Percentiles rank a stretch among this genome's conserved stretches.
These are phyloP conservation scores for Diaporthe batatas DNA, from an alignment of 2,329 filamentous ascomycete genomes.

Conservation along the genomic window DNA sequence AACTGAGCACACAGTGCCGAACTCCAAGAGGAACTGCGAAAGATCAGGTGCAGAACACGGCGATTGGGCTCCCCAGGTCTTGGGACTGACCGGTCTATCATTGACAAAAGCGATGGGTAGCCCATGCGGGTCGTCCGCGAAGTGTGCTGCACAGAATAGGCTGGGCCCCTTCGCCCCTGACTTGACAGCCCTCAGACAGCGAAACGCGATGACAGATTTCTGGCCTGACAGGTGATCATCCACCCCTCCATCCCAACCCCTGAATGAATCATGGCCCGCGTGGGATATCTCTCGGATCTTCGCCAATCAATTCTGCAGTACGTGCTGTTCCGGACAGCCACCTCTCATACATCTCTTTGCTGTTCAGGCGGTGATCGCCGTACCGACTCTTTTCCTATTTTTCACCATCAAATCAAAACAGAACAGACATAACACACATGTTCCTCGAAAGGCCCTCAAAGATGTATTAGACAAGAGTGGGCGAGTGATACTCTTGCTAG, in stretches of 20 bases:
- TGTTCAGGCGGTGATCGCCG: conserved; percentile 4
- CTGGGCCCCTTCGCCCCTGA: conserved; percentile 17
- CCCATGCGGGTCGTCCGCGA: conserved; percentile 31
- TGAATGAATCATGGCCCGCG: conserved; percentile 4
- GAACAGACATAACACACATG: conserved; percentile 35
- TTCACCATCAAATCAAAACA: conserved; percentile 21
- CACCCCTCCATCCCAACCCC: neutral
- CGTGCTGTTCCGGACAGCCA: conserved; percentile 41
- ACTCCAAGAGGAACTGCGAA: conserved; percentile 9
- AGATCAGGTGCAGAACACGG: neutral
- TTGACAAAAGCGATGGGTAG: conserved; percentile 21
- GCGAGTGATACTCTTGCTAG: conserved; percentile 1
- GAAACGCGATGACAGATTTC: conserved; percentile 5
- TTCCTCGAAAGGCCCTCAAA: conserved; percentile 29
- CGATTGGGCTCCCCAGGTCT: conserved; percentile 30
- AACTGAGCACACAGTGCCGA: conserved; percentile 1
- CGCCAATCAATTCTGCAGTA: conserved; percentile 24
- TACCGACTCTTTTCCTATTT: neutral
- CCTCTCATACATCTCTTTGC: conserved; percentile 20
- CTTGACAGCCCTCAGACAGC: conserved; percentile 32
- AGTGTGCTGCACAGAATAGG: conserved; percentile 21
- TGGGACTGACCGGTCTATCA: conserved; percentile 31
- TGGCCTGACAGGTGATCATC: neutral
- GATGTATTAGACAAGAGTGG: neutral
- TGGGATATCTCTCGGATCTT: conserved; percentile 25